Conservation (phyloP, 352 stramenopile genomes). For the Pythium sukuiense region DNA sequence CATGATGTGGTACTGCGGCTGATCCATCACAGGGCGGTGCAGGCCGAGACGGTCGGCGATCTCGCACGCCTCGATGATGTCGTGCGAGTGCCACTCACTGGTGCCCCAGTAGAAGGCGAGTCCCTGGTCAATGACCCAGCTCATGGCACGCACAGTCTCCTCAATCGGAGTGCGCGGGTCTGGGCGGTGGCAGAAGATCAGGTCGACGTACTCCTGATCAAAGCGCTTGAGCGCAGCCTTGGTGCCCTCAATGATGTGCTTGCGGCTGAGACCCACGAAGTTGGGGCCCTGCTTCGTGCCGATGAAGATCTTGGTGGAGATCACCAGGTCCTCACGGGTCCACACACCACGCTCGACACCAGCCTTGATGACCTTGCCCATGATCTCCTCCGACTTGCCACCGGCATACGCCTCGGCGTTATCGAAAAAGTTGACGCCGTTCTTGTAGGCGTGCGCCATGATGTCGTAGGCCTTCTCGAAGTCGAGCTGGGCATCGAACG, state of each 20-base stretch:
- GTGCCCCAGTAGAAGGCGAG: slow-evolving; percentile 78
- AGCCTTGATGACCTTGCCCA: slow-evolving; percentile 55
- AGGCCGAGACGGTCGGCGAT: slow-evolving; percentile 44
- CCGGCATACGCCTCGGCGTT: slow-evolving; percentile 59
- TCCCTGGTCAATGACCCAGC: slow-evolving; percentile 57
- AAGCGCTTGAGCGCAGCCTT: slow-evolving; percentile 62
- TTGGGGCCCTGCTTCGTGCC: slow-evolving; percentile 41
- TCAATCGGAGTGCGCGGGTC: slow-evolving; percentile 66
- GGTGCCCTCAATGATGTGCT: slow-evolving; percentile 63
- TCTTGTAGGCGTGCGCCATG: slow-evolving; percentile 61
- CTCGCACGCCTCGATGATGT: slow-evolving; percentile 69
- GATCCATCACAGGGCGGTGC: slow-evolving; percentile 47
- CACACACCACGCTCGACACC: slow-evolving; percentile 46
- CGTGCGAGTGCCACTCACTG: slow-evolving; percentile 66
- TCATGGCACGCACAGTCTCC: slow-evolving; percentile 76
- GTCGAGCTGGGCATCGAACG: slow-evolving; percentile 49
- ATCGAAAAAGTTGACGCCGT: slow-evolving; percentile 71
- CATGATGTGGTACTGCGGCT: slow-evolving; percentile 78
- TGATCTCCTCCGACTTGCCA: slow-evolving; percentile 50
- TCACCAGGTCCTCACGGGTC: slow-evolving; percentile 58
- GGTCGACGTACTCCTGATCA: slow-evolving; percentile 55
- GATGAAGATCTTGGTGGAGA: slow-evolving; percentile 74
- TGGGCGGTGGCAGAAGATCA: slow-evolving; percentile 70
- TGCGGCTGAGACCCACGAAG: slow-evolving; percentile 42
- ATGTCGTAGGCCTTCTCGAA: slow-evolving; percentile 62